Base-by-base conservation (phyloP, 106 monocot genomes). In the Allium sativum region DNA sequence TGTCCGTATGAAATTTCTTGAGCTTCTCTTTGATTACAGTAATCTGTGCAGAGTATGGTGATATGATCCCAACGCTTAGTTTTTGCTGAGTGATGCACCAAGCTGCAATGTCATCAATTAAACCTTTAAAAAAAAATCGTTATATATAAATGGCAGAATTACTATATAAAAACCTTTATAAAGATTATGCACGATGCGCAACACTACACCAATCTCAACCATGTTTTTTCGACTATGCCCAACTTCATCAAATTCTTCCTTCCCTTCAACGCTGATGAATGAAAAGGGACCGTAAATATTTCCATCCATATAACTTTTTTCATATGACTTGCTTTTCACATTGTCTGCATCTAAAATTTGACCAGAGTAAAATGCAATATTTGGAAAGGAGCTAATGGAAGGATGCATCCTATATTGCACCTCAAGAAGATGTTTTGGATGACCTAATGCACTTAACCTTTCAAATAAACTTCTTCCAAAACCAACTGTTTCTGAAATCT, bases 391-490 rank as follows among this genome's bases (percentile, higher is more conserved):
- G 45, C 87, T 87, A 47, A 92, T 92, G 1, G 62, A 76, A 47
- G 92, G 92, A 62, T 87, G 83, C 92, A 92, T 92, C 42, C 92
- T 80, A 43, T 87, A 92, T 56, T 87, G 92, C 8, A 74, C 45
- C 10, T 87, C 78, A 9, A 92, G 68, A n/a, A 86, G 73, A 14
- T 81, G 69, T 18, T 86, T 86, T 20, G 48, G 40, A 48, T 71
- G 54, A 0, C 80, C 77, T 41, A 86, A 42, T 51, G 48, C 55
- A 42, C 78, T 76, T 45, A 91, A 48, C 43, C 91, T 77, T 56
- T 83, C 73, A 78, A 91, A 86, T 31, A 86, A 70, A 45, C 91
- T 91, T 56, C 72, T 82, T 46, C 92, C 67, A 60, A 70, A 82
- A 14, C 50, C 64, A 64, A 75, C 71, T 42, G 41, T 54, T 45